These are phyloP conservation scores for Cubamyces sp. DNA, from an alignment of 768 basidiomycete species.

Conservation along the genomic window DNA sequence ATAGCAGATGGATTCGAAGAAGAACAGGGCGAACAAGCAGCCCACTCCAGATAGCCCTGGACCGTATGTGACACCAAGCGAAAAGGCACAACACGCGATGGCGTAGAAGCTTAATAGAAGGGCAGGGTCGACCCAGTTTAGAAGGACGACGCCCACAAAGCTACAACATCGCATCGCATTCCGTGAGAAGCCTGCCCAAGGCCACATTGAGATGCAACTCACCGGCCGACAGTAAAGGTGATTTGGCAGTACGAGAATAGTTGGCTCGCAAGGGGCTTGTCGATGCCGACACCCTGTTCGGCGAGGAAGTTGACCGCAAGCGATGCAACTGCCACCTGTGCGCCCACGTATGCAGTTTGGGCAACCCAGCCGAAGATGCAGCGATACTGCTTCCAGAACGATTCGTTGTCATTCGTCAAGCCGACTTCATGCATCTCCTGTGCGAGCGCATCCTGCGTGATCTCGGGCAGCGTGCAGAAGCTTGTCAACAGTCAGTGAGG, in stretches of 20 bases:
- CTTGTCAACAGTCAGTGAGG: slow-evolving; percentile 34
- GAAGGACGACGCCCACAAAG: slow-evolving; percentile 62
- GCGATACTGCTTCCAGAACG: slow-evolving; percentile 72
- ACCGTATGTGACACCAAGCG: slow-evolving; percentile 52
- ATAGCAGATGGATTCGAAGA: slow-evolving; percentile 78
- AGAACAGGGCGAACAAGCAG: slow-evolving; percentile 68
- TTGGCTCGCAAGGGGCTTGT: slow-evolving; percentile 56
- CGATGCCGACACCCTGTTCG: slow-evolving; percentile 63
- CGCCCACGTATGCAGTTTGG: slow-evolving; percentile 69
- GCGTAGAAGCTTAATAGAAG: slow-evolving; percentile 60
- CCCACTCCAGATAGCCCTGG: slow-evolving; percentile 59
- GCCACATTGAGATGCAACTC: slow-evolving; percentile 22
- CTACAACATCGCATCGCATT: slow-evolving; percentile 35
- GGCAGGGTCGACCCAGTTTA: slow-evolving; percentile 69
- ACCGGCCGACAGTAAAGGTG: slow-evolving; percentile 67
- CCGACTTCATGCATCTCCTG: slow-evolving; percentile 51
- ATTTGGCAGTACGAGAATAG: slow-evolving; percentile 76
- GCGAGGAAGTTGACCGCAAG: slow-evolving; percentile 71
- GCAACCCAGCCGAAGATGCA: slow-evolving; percentile 76
- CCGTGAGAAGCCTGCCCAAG: slow-evolving; percentile 23
- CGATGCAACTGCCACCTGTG: slow-evolving; percentile 68
- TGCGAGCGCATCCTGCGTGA: slow-evolving; percentile 66
- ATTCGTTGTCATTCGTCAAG: slow-evolving; percentile 45
- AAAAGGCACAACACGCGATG: slow-evolving; percentile 53
- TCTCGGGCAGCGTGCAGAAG: slow-evolving; percentile 71